Evolutionary conservation across 164 flowering plant species (phyloP), one percentile per base, ranked within the genome.

Genomic region (Euptelea pleiosperma): DNA sequence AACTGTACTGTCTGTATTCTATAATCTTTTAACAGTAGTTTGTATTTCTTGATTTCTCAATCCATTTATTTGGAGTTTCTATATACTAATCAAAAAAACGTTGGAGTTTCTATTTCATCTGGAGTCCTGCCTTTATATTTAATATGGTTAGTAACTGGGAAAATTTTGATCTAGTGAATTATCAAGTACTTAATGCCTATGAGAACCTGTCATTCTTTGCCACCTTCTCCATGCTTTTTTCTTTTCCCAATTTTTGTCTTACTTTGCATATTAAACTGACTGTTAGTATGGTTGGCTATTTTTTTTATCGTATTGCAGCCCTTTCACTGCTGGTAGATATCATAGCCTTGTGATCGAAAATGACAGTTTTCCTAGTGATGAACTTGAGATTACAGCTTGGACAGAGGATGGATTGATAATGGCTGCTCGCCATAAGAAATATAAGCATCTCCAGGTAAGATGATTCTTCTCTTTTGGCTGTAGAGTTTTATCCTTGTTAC

Each of bases 291-390:
- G 14, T 48, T 65, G 34, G 28, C 26, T 19, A 34, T 58, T 53
- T 48, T 4, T 44, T 18, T 25, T 43, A 21, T 33, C 22, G 24
- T 26, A 43, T 61, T 63, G 21, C 79, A 93, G 94, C 70, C 99
- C 97, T 59, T 93, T 88, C 62, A 79, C 72, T 46, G 95, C 87
- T 62, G 97, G 86, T 28, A 81, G 99, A 76, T 93, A 90, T 71
- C 99, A 93, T 52, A 90, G 97, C 75, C 96, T 93, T 70, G 97
- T 93, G 52, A 86, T 93, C 55, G 92, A 85, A 16, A 78, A 80
- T 59, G 97, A 86, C 1, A 83, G 74, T 64, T 90, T 90, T 68
- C 99, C 99, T 25, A 26, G 65, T 61, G 94, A 87, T 34, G 77
- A 26, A 60, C 97, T 93, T 16, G 96, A 93, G 74, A 60, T 90